A percentile compares a stretch with the other conserved stretches of the same genome.
Conservation (phyloP, 2,329 filamentous ascomycete genomes). For the Fusarium buxicola region DNA sequence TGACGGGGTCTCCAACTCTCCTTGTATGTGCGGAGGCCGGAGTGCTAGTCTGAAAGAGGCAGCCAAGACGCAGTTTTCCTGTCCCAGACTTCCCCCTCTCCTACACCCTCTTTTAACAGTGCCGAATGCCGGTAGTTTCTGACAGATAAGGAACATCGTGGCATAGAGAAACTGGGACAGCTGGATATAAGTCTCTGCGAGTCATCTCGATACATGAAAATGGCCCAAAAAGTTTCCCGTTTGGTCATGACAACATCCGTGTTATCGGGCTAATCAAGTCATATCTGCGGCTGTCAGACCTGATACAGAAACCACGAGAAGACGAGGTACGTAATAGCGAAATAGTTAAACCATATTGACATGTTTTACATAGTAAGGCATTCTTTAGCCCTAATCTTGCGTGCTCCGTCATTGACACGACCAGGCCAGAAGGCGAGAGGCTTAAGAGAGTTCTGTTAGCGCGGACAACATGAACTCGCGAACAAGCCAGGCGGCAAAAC, state of each 20-base stretch:
- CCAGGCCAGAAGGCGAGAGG: not conserved
- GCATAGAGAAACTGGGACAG: no score
- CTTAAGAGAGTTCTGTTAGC: conserved; percentile 1
- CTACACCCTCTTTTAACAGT: conserved; percentile 24
- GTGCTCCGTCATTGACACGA: conserved; percentile 2
- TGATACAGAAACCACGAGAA: not conserved
- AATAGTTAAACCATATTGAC: no score
- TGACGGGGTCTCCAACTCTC: conserved; percentile 10
- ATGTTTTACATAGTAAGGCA: not conserved
- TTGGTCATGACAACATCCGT: not conserved
- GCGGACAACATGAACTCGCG: not conserved
- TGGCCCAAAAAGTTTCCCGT: conserved; percentile 12
- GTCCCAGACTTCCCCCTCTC: conserved; percentile 1
- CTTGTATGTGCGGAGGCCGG: conserved; percentile 21
- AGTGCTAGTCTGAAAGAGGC: conserved; percentile 47
- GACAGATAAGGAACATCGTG: no score
- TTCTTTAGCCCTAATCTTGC: not conserved
- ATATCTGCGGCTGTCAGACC: not conserved
- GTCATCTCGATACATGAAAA: not conserved
- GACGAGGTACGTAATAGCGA: no score
- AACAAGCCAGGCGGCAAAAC: no score
- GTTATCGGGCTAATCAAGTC: not conserved
- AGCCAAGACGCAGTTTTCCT: conserved; percentile 47
- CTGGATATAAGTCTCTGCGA: not conserved
- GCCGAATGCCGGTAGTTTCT: conserved; percentile 23